A percentile compares a stretch with the other conserved stretches of the same genome.
Conservation (phyloP, 306 rosid species). For the Abrus pulchellus region DNA sequence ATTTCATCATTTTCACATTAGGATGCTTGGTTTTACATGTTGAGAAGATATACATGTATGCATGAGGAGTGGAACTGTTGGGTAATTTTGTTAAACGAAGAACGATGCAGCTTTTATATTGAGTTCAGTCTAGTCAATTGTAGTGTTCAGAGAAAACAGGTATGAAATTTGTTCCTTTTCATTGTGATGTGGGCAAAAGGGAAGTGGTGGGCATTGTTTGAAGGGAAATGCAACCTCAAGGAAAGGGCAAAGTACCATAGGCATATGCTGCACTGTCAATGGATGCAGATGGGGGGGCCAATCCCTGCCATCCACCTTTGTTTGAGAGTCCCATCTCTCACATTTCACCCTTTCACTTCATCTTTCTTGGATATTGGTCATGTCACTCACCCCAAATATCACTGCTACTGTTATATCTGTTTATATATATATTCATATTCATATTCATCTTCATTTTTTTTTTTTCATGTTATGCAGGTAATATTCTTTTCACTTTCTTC, state of each 20-base stretch:
- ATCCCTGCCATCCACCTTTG: background rate
- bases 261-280: slow-evolving; percentile 30
- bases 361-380: slow-evolving; percentile 1
- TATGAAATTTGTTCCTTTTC: slow-evolving; percentile 25
- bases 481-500: background rate
- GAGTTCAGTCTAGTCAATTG: slow-evolving; percentile 33
- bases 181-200: slow-evolving; percentile 31
- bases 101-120: background rate
- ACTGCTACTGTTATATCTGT: background rate
- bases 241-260: slow-evolving; percentile 5
- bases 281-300: slow-evolving; percentile 23
- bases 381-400: background rate
- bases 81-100: background rate
- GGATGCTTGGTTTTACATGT: too few species aligned
- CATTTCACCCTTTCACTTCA: background rate
- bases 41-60: too few species aligned
- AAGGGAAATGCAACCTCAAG: background rate
- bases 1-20: too few species aligned
- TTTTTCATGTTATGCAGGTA: too few species aligned
- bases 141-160: slow-evolving; percentile 30
- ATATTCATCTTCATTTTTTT: too few species aligned
- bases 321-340: background rate
- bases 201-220: slow-evolving; percentile 2
- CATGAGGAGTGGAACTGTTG: background rate
- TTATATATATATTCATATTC: too few species aligned